Evolutionary conservation across 805 yeast genomes (phyloP), one percentile per base, ranked within the genome.

Genomic region (Barnettozyma pratensis): DNA sequence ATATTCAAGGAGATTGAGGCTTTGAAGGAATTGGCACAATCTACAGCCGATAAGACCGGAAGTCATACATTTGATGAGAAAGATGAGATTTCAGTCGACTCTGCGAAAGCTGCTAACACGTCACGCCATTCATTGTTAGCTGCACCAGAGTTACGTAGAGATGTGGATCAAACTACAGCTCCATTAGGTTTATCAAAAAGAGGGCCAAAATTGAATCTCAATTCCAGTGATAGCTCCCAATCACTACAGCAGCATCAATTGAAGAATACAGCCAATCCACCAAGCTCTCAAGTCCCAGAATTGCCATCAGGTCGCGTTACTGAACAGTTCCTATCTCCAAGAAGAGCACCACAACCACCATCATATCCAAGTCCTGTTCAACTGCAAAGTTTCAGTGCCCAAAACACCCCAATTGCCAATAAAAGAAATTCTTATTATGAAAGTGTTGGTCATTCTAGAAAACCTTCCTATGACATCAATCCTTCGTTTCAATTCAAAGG

Each of bases 1-100:
- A 80, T 94, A 42, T 83, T 81, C 66, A 90, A 89, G 62, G 96
- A 88, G 63, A 92, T 94, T 58, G 96, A 88, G 63, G 77, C 81
- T 36, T 69, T 85, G 57, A 62, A 68, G 53, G 65, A 65, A 39
- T 42, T 59, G 25, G 54, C 52, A 5, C 49, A 48, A 19, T 47
- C 50, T 11, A 39, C 36, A 11, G 27, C 32, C 7, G 46, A 30
- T 19, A 36, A 36, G 1, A 12, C 31, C 2, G 42, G 31, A 3
- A 40, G 38, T 28, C 45, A 45, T 39, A 48, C 52, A 7, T 50
- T 44, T 36, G 54, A 45, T 38, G 50, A 46, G 35, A 42, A 44
- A 2, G 52, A 53, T 26, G 51, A 44, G 11, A 38, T 46, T 29
- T 53, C 50, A 7, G 41, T 49, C 3, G 55, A 52, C 27, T 31